These are phyloP conservation scores for Protea cynaroides DNA, from an alignment of 164 flowering plant species.

Conservation along the genomic window DNA sequence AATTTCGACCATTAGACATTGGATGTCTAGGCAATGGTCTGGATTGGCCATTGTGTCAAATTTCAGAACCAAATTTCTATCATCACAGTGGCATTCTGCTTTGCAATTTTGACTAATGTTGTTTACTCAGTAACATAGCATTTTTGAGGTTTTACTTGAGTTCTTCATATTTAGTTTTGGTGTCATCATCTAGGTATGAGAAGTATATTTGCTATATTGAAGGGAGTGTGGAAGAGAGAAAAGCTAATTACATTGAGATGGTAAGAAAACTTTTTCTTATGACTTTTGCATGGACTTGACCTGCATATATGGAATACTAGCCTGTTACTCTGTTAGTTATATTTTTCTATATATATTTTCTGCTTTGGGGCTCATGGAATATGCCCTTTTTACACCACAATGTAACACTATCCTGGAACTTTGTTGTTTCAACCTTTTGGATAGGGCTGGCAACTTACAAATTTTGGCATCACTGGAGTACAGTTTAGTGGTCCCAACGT, in stretches of 20 bases:
- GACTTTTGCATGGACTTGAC: neutral
- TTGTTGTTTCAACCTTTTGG: too few relatives aligned
- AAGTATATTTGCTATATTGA: conserved; percentile 80
- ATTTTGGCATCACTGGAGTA: too few relatives aligned
- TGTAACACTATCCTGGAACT: too few relatives aligned
- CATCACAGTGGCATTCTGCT: neutral
- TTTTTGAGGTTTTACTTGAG: neutral
- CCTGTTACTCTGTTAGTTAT: neutral
- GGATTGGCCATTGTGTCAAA: too few relatives aligned
- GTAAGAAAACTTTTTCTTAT: conserved; percentile 28
- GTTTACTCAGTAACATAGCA: neutral
- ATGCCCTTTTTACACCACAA: neutral
- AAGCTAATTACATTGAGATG: conserved; percentile 89
- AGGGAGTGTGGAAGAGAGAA: conserved; percentile 81
- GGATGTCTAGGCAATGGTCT: too few relatives aligned
- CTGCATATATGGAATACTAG: neutral
- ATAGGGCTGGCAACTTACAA: too few relatives aligned
- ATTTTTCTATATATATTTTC: too few relatives aligned
- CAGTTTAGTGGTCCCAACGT: too few relatives aligned
- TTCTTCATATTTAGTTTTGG: neutral
- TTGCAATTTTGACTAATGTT: neutral
- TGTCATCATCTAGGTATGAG: conserved; percentile 67
- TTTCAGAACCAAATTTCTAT: too few relatives aligned
- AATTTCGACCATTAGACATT: too few relatives aligned
- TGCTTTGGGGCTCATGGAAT: neutral